These are phyloP conservation scores for Candida jianshihensis DNA, from an alignment of 805 yeast genomes.

Conservation along the genomic window DNA sequence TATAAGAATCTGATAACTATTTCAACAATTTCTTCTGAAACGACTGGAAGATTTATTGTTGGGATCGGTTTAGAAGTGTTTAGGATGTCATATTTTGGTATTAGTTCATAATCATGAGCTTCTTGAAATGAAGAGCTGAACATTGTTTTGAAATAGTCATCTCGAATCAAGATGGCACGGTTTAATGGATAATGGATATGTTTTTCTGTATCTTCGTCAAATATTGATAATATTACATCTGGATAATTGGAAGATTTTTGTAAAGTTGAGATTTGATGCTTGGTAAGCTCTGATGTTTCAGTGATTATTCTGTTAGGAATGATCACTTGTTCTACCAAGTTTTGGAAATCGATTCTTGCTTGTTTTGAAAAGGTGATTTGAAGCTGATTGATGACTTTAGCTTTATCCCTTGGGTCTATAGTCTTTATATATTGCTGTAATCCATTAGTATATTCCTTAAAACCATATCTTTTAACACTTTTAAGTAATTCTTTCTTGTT, in stretches of 20 bases:
- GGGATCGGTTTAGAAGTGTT: constrained; percentile 19
- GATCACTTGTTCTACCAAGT: constrained; percentile 12
- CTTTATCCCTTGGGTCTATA: constrained; percentile 23
- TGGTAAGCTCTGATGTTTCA: constrained; percentile 1
- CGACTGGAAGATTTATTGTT: constrained; percentile 25
- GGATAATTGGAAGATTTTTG: constrained; percentile 28
- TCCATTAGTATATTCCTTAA: constrained; percentile 32
- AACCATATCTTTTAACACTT: constrained; percentile 27
- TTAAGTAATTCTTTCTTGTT: constrained; percentile 24
- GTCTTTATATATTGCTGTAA: constrained; percentile 25
- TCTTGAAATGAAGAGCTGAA: constrained; percentile 46
- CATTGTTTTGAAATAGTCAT: constrained; percentile 60
- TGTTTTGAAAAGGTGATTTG: constrained; percentile 14
- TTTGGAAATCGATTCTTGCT: constrained; percentile 16
- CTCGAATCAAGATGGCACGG: constrained; percentile 49
- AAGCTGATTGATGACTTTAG: constrained; percentile 26
- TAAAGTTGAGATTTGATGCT: constrained; percentile 6
- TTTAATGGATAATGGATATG: constrained; percentile 54
- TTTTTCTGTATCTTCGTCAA: constrained; percentile 22
- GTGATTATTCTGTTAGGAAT: constrained; percentile 11
- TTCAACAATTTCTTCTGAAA: constrained; percentile 36
- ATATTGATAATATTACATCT: constrained; percentile 40
- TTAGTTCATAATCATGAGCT: constrained; percentile 11
- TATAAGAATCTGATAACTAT: constrained; percentile 49
- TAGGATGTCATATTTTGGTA: constrained; percentile 8